A percentile compares a stretch with the other conserved stretches of the same genome.
These are phyloP conservation scores for Neocatenulostroma microsporum DNA, from an alignment of 2,329 filamentous ascomycete species.

Conservation along the genomic window DNA sequence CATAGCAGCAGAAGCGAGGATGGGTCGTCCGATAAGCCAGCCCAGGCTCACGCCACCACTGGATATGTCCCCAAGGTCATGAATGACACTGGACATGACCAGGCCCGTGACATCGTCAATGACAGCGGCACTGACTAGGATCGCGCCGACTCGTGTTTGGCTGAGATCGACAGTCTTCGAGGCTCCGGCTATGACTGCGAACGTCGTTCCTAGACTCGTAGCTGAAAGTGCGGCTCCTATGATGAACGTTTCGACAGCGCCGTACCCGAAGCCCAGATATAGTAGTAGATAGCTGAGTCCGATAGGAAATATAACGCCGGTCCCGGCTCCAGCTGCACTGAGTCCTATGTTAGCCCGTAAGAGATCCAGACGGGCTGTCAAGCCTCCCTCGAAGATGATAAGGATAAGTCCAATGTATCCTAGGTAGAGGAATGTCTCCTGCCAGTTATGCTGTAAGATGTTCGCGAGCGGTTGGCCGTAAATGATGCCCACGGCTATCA, in stretches of 20 bases:
- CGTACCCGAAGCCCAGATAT: slow-evolving; percentile 39
- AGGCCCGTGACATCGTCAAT: slow-evolving; percentile 73
- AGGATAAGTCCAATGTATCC: slow-evolving; percentile 68
- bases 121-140: slow-evolving; percentile 67
- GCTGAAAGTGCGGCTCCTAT: slow-evolving; percentile 66
- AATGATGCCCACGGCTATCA: slow-evolving; percentile 61
- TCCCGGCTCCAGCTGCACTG: neutral
- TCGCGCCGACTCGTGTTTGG: slow-evolving; percentile 50
- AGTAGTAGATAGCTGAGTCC: slow-evolving; percentile 57
- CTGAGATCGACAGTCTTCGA: slow-evolving; percentile 50
- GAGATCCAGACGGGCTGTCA: slow-evolving; percentile 47
- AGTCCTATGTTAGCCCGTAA: slow-evolving; percentile 28
- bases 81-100: slow-evolving; percentile 69
- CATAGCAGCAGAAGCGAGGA: slow-evolving; percentile 39
- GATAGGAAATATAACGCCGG: slow-evolving; percentile 56
- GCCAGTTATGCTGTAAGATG: slow-evolving; percentile 47
- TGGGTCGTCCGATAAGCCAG: slow-evolving; percentile 44
- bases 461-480: slow-evolving; percentile 61
- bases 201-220: slow-evolving; percentile 66
- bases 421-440: slow-evolving; percentile 54
- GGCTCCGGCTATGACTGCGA: slow-evolving; percentile 55
- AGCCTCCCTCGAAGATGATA: slow-evolving; percentile 62
- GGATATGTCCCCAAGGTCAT: slow-evolving; percentile 59
- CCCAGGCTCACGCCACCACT: no score
- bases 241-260: slow-evolving; percentile 59